Base-by-base conservation (phyloP, 331 rosid genomes). In the Spiraea crenata region DNA sequence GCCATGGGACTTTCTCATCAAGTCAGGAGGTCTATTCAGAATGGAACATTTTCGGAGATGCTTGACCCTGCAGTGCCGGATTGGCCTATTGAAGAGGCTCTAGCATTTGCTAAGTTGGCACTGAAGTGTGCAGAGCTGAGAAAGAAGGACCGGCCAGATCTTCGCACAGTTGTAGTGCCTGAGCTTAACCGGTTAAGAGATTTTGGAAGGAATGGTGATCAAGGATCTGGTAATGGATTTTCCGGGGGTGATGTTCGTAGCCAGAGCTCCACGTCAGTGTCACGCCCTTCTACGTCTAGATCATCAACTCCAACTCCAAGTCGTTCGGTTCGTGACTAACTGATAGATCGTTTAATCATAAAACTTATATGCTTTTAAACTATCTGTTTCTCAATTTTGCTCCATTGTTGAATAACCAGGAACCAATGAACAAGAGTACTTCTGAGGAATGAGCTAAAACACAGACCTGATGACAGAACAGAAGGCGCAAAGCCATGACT, bases 1-100 rank as follows among this genome's bases (percentile, higher is more conserved):
- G 91, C 99, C 0, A 93, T 93, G 96, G 99, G 89, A 14, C 82
- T 93, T 57, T 20, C 95, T 31, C 96, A 93, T 83, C 95, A 83
- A 16, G 96, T 93, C 61, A 83, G 34, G 48, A 87, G 71, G 85
- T 89, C 99, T 55, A 81, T 89, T 45, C 92, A 87, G 46, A 84
- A 77, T 66, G 90, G 73, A 15, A 81, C 5, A 63, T 78, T 93
- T 56, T 56, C 60, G 2, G 96, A 91, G 66, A 63, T 91, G 79
- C 83, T 93, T 61, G 97, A 93, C 67, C 95, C 91, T 7, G 39
- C 50, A 7, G 86, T 93, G 66, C 62, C 84, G 5, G 99, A 93
- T 78, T 93, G 99, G 96, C 99, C 96, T 0, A 40, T 89, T 11
- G 92, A 93, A 62, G 90, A 85, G 80, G 86, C 95, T 72, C 74